phyloP scores from a whole-genome alignment of 345 rosid species.

The Bruguiera parviflora region DNA sequence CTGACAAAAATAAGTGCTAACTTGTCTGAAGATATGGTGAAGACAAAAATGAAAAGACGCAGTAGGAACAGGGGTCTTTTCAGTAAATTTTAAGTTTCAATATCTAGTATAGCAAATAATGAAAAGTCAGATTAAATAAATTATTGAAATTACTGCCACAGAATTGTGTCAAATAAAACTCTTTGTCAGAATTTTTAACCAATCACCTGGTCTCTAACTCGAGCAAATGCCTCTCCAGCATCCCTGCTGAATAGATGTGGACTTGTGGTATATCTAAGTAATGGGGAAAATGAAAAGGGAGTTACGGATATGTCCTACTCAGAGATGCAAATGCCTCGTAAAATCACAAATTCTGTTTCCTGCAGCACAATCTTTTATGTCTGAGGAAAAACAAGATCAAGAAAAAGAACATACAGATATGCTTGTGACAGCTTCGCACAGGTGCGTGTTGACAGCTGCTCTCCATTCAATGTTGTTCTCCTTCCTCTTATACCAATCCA shows the following conservation, averaged over 20 bases:
- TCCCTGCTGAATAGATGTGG: constrained; percentile 87
- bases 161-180: not conserved
- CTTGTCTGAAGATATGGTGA: too few species aligned
- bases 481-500: constrained; percentile 85
- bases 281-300: constrained; percentile 9
- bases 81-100: too few species aligned
- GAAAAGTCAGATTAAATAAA: not conserved
- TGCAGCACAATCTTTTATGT: not conserved
- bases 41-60: too few species aligned
- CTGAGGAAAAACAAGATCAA: not conserved
- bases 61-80: too few species aligned
- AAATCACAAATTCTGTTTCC: constrained; percentile 5
- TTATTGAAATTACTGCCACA: not conserved
- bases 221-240: constrained; percentile 74
- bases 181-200: not conserved
- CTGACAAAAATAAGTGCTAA: too few species aligned
- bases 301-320: constrained; percentile 1
- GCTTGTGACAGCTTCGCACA: constrained; percentile 71
- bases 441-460: constrained; percentile 63
- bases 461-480: constrained; percentile 69
- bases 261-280: constrained; percentile 83
- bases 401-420: constrained; percentile 61
- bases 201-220: constrained; percentile 75
- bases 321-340: not conserved
- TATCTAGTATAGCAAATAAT: too few species aligned